Base-by-base conservation (phyloP, 495 filamentous ascomycete species). In the Aspergillus bertholletiae region DNA sequence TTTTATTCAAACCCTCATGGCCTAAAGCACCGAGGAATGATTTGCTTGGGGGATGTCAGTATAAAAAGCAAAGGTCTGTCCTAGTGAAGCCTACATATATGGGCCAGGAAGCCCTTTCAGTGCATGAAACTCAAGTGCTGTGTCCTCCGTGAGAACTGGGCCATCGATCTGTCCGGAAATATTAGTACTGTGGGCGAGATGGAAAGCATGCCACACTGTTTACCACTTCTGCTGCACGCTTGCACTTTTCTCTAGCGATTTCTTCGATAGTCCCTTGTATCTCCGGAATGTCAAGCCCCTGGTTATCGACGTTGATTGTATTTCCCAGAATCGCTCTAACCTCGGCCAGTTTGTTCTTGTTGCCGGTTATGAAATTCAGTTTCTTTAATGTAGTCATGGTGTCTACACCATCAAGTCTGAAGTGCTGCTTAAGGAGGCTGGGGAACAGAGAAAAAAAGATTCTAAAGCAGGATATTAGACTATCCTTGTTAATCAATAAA, bases 291-390 rank as follows among this genome's bases (percentile, higher is more conserved):
- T 97, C 91, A 23, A 98, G 66, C 3, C 77, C 73, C 68, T 88
- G 84, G 73, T 73, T 94, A 49, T 83, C 76, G 45, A 98, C 76
- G 39, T 87, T 74, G 58, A 95, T 85, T 26, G 83, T 79, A 51
- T 80, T 81, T 52, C 85, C 84, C 17, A 98, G 80, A 62, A 98
- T 97, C 12, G 88, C 86, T 65, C 85, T 81, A 58, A 96, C 90
- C 73, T 98, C 94, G 53, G 69, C 67, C 46, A 98, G 82, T 74
- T 98, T 98, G 75, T 96, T 95, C 59, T 82, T 80, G 75, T 98
- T 98, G 59, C 93, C 88, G 2, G 95, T 98, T 62, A 98, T 96
- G 78, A 98, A 98, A 76, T 96, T 90, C 32, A 98, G 71, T 26
- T 75, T 70, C 37, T 67, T 66, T 24, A 71, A 48, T 30, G 59